phyloP scores from a whole-genome alignment of 306 rosid species.

The Pterocarpus santalinus region DNA sequence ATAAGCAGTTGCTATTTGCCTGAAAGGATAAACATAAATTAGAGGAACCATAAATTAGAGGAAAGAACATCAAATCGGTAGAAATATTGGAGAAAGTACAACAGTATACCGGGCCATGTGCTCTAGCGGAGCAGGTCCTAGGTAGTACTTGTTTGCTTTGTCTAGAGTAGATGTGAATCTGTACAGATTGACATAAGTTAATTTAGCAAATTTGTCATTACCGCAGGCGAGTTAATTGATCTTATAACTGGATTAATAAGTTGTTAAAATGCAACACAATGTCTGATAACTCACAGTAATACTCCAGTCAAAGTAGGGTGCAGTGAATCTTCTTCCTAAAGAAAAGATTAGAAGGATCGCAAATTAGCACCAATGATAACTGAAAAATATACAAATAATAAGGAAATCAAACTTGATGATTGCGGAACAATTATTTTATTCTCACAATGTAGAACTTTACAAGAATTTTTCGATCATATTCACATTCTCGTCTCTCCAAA shows the following conservation, averaged over 20 bases:
- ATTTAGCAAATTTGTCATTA: slow-evolving; percentile 38
- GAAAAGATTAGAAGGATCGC: background rate
- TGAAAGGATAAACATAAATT: slow-evolving; percentile 46
- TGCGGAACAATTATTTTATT: background rate
- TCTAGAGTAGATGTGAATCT: slow-evolving; percentile 97
- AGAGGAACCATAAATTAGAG: background rate
- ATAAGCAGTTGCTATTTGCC: slow-evolving; percentile 95
- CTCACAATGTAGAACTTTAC: slow-evolving; percentile 73
- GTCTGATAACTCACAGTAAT: slow-evolving; percentile 69
- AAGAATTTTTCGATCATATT: slow-evolving; percentile 64
- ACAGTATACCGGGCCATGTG: slow-evolving; percentile 84
- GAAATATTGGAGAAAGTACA: background rate
- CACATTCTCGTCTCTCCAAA: slow-evolving; percentile 90
- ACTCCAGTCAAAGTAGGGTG: slow-evolving; percentile 74
- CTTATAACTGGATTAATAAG: background rate
- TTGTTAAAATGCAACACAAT: background rate
- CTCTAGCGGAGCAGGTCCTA: slow-evolving; percentile 93
- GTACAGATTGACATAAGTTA: slow-evolving; percentile 33
- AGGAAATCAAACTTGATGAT: background rate
- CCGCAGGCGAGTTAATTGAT: background rate
- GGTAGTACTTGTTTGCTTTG: slow-evolving; percentile 86
- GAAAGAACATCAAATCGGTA: background rate
- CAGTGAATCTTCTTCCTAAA: slow-evolving; percentile 69
- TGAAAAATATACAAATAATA: background rate
- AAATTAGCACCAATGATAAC: background rate